Conservation (phyloP, 2,329 filamentous ascomycete genomes). For the Ceratocystis cubensis region DNA sequence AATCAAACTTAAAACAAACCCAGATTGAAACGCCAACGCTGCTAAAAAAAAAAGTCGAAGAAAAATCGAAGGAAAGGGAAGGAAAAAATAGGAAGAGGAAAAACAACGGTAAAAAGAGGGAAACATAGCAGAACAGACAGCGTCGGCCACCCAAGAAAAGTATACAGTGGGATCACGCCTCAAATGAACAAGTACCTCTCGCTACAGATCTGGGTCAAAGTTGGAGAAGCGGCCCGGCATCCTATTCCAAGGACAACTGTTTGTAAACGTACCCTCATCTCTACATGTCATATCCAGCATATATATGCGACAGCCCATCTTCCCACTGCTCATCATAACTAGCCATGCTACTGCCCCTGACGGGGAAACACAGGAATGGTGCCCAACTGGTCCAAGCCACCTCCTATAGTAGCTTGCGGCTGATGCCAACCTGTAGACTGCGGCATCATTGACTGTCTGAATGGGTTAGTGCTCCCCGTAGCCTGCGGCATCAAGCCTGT, state of each 20-base stretch:
- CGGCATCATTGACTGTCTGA: conserved; percentile 84
- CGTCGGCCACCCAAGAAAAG: conserved; percentile 3
- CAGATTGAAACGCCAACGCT: conserved; percentile 17
- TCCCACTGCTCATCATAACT: conserved; percentile 42
- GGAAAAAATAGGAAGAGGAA: background rate
- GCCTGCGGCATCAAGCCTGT: conserved; percentile 55
- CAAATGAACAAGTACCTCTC: background rate
- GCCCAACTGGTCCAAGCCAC: conserved; percentile 62
- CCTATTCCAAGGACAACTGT: background rate
- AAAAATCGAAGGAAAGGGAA: background rate
- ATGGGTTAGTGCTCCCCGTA: conserved; percentile 87
- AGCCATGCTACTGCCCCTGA: conserved; percentile 47
- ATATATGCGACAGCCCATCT: background rate
- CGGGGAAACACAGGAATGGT: conserved; percentile 80
- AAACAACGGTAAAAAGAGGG: background rate
- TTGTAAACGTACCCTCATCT: background rate
- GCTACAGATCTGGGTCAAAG: background rate
- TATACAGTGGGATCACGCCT: background rate
- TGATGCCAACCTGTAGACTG: conserved; percentile 83
- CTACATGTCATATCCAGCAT: background rate
- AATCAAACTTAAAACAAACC: conserved; percentile 15
- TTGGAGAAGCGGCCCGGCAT: too few species aligned
- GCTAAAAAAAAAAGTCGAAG: background rate
- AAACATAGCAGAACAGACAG: background rate
- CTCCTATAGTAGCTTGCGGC: conserved; percentile 56